A percentile compares a stretch with the other conserved stretches of the same genome.
Evolutionary conservation across 1,139 yeast species (phyloP).

Genomic region (Suhomyces bolitotheri): DNA sequence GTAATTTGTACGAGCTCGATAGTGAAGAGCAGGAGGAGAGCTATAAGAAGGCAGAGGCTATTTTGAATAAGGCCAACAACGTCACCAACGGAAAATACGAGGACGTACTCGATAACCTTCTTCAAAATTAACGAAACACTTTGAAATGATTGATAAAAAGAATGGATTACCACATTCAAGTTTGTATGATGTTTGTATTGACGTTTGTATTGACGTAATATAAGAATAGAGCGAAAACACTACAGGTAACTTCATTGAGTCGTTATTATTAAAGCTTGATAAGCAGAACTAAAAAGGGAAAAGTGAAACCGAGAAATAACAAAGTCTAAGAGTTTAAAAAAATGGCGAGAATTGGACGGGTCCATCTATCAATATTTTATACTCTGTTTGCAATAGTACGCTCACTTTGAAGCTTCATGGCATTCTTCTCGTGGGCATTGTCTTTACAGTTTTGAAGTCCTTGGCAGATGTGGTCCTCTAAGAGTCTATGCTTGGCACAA

Average conservation of each 20-base stretch:
- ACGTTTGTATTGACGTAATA: too few species aligned
- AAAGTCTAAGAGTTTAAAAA: too few species aligned
- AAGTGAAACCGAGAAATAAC: too few species aligned
- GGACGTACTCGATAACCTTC: constrained; percentile 53
- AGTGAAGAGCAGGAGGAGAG: constrained; percentile 62
- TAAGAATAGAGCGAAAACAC: too few species aligned
- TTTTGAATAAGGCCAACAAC: constrained; percentile 64
- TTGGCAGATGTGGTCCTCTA: constrained; percentile 81
- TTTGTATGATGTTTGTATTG: too few species aligned
- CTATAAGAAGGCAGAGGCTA: constrained; percentile 67
- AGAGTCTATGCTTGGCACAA: constrained; percentile 82
- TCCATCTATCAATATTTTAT: too few species aligned
- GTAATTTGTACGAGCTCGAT: constrained; percentile 67
- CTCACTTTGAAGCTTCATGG: constrained; percentile 40
- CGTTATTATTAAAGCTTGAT: too few species aligned
- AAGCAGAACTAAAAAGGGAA: too few species aligned
- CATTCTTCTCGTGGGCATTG: constrained; percentile 56
- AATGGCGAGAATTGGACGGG: too few species aligned
- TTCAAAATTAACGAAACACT: neutral
- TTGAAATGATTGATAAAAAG: too few species aligned
- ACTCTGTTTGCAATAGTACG: constrained; percentile 42
- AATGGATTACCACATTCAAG: too few species aligned
- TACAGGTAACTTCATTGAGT: too few species aligned
- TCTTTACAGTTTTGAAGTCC: constrained; percentile 83
- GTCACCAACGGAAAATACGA: constrained; percentile 75